Conservation (phyloP, 2,329 filamentous ascomycete genomes). For the Venturia oleaginea region DNA sequence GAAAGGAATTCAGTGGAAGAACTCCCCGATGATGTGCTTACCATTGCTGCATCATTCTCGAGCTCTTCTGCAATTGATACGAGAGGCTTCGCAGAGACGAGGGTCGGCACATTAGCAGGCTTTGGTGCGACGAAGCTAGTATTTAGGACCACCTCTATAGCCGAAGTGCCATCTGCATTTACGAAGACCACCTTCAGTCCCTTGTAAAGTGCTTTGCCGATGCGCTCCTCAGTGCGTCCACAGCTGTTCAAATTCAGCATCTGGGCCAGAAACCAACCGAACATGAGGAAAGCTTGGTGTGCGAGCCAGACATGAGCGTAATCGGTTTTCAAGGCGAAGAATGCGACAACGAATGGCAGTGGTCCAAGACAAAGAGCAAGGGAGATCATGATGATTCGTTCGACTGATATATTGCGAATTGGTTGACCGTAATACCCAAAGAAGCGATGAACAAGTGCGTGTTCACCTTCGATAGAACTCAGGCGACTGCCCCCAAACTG, state of each 20-base stretch:
- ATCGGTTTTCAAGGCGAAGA: not conserved
- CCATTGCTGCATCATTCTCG: not conserved
- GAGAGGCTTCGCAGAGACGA: not conserved
- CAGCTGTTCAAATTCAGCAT: not conserved
- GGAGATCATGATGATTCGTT: not conserved
- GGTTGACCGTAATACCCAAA: not conserved
- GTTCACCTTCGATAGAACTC: not conserved
- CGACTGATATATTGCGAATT: not conserved
- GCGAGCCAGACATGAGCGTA: not conserved
- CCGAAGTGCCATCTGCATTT: not conserved
- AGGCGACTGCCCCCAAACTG: not conserved
- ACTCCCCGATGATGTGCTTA: not conserved
- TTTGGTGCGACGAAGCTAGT: slow-evolving; percentile 1
- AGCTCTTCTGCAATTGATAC: not conserved
- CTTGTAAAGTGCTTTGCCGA: not conserved
- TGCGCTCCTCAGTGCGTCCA: not conserved
- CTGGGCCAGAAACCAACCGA: not conserved
- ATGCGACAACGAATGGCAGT: not conserved
- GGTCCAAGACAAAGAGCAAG: not conserved
- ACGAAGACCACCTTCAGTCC: not conserved
- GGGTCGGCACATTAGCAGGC: not conserved
- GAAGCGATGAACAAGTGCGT: not conserved
- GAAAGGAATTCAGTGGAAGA: not conserved
- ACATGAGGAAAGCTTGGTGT: not conserved
- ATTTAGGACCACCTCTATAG: not conserved